Base-by-base conservation (phyloP, 2,329 filamentous ascomycete species). In the Catunica adiposa region DNA sequence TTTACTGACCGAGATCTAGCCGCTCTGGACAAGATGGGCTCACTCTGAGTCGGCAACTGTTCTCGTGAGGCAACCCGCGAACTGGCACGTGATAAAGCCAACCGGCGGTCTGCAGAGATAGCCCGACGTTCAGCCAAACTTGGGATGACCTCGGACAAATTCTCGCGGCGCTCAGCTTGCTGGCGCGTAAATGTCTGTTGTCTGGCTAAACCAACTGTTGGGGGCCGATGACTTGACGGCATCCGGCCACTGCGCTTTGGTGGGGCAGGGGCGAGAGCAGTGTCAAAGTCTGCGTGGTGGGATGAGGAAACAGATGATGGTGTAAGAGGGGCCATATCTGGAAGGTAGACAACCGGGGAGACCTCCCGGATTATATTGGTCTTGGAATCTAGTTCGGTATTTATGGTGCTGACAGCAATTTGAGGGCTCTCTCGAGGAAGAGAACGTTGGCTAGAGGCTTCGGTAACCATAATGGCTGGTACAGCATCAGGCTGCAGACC, bases 181-280 rank as follows among this genome's bases (percentile, higher is more conserved):
- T 90, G 87, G 62, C 89, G 79, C 67, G 82, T 84, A 69, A 94
- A 89, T 0, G 87, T 94, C 62, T 83, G 79, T 3, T 82, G 73
- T 51, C 87, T 79, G 40, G 88, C 86, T 38, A 95, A 70, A 15
- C 84, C 83, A 44, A 58, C 34, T n/a, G 46, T 55, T 23, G 52
- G 52, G 17, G 46, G 25, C 17, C 29, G 44, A 17, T 25, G 37
- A 34, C 8, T 55, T 44, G 47, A 55, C 22, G 38, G 25, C 2
- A 53, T 25, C 5, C 53, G 40, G 2, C 53, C 38, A 4, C 22
- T 23, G 25, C 40, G 44, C 37, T 48, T 46, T 34, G 40, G 53
- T 22, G 53, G 25, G n/a, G 40, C 53, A 4, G 53, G 53, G 8
- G 44, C 46, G 1, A 54, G 40, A 3, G 26, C n/a, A n/a, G 40